Evolutionary conservation across 768 basidiomycete genomes (phyloP).

Genomic region (Tylopilus felleus): DNA sequence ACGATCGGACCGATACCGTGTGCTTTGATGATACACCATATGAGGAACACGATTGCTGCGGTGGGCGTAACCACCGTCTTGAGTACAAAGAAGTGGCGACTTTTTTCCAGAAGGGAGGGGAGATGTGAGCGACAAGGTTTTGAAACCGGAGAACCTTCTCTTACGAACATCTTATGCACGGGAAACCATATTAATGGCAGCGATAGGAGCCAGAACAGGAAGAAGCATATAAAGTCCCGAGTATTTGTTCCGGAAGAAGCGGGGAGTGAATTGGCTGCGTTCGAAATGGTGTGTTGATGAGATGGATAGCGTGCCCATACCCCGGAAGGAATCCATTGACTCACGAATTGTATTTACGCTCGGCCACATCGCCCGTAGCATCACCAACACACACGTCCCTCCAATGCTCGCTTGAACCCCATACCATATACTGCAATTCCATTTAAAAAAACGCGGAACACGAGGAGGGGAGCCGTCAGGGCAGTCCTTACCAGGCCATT

Average conservation of each 20-base stretch:
- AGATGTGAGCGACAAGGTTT: slow-evolving; percentile 1
- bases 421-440: slow-evolving; percentile 59
- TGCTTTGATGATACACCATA: slow-evolving; percentile 76
- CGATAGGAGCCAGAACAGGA: slow-evolving; percentile 82
- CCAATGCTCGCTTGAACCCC: slow-evolving; percentile 81
- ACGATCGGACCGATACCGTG: slow-evolving; percentile 76
- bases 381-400: slow-evolving; percentile 71
- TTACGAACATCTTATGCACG: slow-evolving; percentile 69
- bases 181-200: slow-evolving; percentile 82
- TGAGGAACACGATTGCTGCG: slow-evolving; percentile 68
- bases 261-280: slow-evolving; percentile 66
- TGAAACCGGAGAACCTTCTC: slow-evolving; percentile 7
- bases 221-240: slow-evolving; percentile 77
- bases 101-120: slow-evolving; percentile 24
- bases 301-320: background rate
- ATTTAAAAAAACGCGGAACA: slow-evolving; percentile 10
- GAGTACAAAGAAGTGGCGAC: slow-evolving; percentile 74
- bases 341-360: slow-evolving; percentile 62
- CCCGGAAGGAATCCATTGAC: slow-evolving; percentile 22
- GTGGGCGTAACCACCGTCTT: slow-evolving; percentile 72
- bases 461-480: slow-evolving; percentile 16
- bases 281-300: slow-evolving; percentile 2
- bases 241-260: slow-evolving; percentile 70
- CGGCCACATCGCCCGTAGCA: slow-evolving; percentile 77
- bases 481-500: slow-evolving; percentile 60